Evolutionary conservation across 306 rosid species (phyloP), one percentile per base, ranked within the genome.

Genomic region (Aeschynomene evenia): DNA sequence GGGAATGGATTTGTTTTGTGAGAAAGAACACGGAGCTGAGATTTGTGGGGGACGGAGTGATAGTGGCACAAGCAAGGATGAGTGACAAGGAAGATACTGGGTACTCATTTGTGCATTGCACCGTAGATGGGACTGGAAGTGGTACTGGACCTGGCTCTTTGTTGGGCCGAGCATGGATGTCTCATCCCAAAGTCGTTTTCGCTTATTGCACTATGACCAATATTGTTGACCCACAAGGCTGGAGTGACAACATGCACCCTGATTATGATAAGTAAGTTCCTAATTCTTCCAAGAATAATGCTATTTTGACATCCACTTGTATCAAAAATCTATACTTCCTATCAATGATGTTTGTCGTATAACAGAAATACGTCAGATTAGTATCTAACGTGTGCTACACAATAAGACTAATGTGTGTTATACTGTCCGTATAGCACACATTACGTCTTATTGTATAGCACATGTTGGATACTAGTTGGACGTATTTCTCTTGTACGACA

Each of bases 121-220:
- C 18, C 3, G 2, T 91, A 1, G 73, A 62, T 4, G 92, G 93
- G 14, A 71, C 62, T 0, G 84, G 86, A 1, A 36, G n/a, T n/a
- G n/a, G n/a, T n/a, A n/a, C n/a, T n/a, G n/a, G n/a, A n/a, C n/a
- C 0, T 0, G 79, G 70, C 24, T 42, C 89, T 2, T 78, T 12
- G 29, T 70, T 91, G 33, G 96, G 87, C 0, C 76, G 97, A 72
- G 80, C 89, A 2, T 91, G 94, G 91, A 83, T 60, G 65, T 1
- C 75, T 3, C 7, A 24, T 6, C 72, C 89, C 2, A 75, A 53
- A 70, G 86, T 76, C 19, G 31, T 86, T 4, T 88, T 42, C 42
- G 46, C 96, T 64, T 88, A 84, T 52, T 33, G 79, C 1, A 26
- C 18, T 10, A 64, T 91, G 79, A 15, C 55, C 9, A 2, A 1